Base-by-base conservation (phyloP, 305 asterid species). In the Fraxinus greggii region DNA sequence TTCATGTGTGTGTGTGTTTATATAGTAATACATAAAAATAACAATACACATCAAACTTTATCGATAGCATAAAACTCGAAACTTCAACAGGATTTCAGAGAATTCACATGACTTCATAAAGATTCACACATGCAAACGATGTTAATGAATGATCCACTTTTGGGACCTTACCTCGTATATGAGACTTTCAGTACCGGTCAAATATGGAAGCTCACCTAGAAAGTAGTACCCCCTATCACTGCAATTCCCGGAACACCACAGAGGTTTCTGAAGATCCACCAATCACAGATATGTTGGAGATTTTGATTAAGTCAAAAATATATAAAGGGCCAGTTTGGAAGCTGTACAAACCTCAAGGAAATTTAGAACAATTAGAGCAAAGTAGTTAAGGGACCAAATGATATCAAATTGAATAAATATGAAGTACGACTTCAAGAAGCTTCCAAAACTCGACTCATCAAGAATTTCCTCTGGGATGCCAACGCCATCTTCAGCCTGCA, bases 401-500 rank as follows among this genome's bases (percentile, higher is more conserved):
- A 93, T 56, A 88, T 96, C 98, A 84, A 96, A 93, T 51, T 90
- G 95, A 78, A 91, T 92, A 85, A 90, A 96, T 13, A 86, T 54
- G 86, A 96, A 90, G 89, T 96, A 96, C 59, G 92, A 85, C 83
- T 89, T 87, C 72, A 94, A 88, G 81, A 92, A 90, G 88, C 76
- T 82, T 72, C 85, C 98, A 78, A 92, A 92, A 91, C 92, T 96
- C 75, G 97, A 80, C 81, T 85, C 97, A 78, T 93, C 99, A 83
- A 94, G 91, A 80, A 94, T 86, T 83, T 96, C 97, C 93, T 94
- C 99, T 0, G 99, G 99, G 65, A 96, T 88, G 82, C 99, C 99
- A 80, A 90, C 79, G 45, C 99, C 99, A 76, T 96, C 99, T 92
- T 93, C 98, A 86, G 99, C 99, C 99, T 96, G 92, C 84, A 88